phyloP scores from a whole-genome alignment of 768 basidiomycete species.

The Auricularia sp. region DNA sequence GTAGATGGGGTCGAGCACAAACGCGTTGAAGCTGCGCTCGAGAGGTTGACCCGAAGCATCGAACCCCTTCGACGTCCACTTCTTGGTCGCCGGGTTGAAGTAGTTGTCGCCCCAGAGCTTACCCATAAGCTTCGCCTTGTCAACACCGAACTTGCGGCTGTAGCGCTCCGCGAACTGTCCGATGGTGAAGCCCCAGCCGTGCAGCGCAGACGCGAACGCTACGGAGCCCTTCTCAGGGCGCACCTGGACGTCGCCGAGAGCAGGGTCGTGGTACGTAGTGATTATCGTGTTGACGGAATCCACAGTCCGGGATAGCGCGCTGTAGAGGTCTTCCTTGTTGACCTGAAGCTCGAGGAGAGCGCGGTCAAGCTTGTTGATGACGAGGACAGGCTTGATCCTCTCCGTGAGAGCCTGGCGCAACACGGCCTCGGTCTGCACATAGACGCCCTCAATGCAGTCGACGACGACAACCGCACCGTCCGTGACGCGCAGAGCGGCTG shows the following conservation, averaged over 20 bases:
- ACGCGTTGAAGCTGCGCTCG: slow-evolving; percentile 44
- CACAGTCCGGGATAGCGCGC: slow-evolving; percentile 41
- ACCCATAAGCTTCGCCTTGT: slow-evolving; percentile 41
- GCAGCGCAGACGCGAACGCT: slow-evolving; percentile 44
- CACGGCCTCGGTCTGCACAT: slow-evolving; percentile 46
- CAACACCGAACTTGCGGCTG: slow-evolving; percentile 45
- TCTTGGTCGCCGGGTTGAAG: slow-evolving; percentile 48
- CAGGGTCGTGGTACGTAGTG: slow-evolving; percentile 38
- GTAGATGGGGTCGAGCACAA: slow-evolving; percentile 47
- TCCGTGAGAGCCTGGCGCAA: slow-evolving; percentile 40
- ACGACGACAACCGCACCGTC: slow-evolving; percentile 46
- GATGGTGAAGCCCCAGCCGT: slow-evolving; percentile 47
- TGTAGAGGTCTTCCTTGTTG: slow-evolving; percentile 43
- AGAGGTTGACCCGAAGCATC: slow-evolving; percentile 32
- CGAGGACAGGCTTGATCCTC: slow-evolving; percentile 43
- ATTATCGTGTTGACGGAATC: slow-evolving; percentile 46
- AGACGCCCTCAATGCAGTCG: slow-evolving; percentile 44
- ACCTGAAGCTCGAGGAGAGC: slow-evolving; percentile 43
- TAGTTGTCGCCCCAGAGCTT: slow-evolving; percentile 45
- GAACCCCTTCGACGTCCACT: slow-evolving; percentile 35
- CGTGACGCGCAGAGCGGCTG: slow-evolving; percentile 44
- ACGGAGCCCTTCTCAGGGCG: slow-evolving; percentile 43
- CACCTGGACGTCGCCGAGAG: slow-evolving; percentile 40
- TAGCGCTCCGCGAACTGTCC: slow-evolving; percentile 40
- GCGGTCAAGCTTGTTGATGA: slow-evolving; percentile 49